phyloP scores from a whole-genome alignment of 495 filamentous ascomycete species.

The Penicillium daleae region DNA sequence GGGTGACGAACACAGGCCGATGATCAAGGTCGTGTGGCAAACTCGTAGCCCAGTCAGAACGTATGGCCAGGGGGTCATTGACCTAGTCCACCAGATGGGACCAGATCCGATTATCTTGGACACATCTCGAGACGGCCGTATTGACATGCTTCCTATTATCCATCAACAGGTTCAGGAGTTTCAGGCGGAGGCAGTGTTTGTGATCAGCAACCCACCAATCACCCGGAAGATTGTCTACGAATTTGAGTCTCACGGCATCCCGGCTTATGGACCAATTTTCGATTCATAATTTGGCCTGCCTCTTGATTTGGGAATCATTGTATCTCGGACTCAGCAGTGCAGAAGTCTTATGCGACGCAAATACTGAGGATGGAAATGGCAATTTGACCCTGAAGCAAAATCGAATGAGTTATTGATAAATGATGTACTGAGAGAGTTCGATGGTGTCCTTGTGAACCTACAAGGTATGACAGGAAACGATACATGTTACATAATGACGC shows the following conservation, averaged over 20 bases:
- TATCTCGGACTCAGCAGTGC: neutral
- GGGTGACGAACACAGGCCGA: conserved; percentile 35
- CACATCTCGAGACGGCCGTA: conserved; percentile 45
- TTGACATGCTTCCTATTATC: conserved; percentile 57
- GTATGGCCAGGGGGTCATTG: conserved; percentile 52
- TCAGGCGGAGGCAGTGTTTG: conserved; percentile 67
- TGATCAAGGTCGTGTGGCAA: conserved; percentile 56
- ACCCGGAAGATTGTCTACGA: conserved; percentile 69
- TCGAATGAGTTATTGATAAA: neutral
- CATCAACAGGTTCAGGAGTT: conserved; percentile 58
- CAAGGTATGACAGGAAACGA: neutral
- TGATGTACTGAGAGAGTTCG: neutral
- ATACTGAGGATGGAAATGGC: neutral
- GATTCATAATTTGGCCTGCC: conserved; percentile 56
- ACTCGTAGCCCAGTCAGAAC: conserved; percentile 53
- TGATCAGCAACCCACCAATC: conserved; percentile 69
- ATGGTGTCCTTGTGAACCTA: neutral
- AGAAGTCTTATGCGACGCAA: neutral
- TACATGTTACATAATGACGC: neutral
- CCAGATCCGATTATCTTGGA: conserved; percentile 56
- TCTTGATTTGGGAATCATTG: neutral
- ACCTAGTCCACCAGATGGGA: conserved; percentile 50
- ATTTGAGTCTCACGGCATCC: conserved; percentile 63
- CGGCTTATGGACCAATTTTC: conserved; percentile 73
- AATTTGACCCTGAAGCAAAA: neutral